Evolutionary conservation across 805 yeast species (phyloP), one percentile per base, ranked within the genome.

Genomic region (Naumovozyma dairenensis): DNA sequence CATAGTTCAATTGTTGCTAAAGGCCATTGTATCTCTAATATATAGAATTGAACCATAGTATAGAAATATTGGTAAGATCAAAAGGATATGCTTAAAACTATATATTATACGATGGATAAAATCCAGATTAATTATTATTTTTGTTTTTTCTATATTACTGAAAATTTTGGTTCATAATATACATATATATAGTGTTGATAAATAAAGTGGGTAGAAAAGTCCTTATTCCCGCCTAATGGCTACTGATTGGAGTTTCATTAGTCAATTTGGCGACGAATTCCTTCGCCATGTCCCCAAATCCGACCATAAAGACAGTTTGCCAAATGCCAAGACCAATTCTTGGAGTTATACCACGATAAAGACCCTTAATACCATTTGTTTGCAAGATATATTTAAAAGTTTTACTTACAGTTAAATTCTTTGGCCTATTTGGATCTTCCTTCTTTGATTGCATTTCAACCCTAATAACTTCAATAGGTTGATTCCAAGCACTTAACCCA

Each of bases 261-360:
- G 83, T 75, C 39, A 77, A 35, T 37, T 60, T 67, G 21, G 69
- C 83, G 33, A 80, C 80, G 36, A 68, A 66, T 36, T 78, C 85
- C 58, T 75, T 80, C 21, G 86, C 86, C 62, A 86, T 83, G 55
- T 92, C 98, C 59, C 97, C 98, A 46, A 92, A 76, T 9, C 95
- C 96, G 39, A 89, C 97, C 97, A 89, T 89, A 60, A 94, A 89
- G 29, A 89, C 85, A 3, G 97, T 89, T 68, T 92, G 98, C 96
- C 97, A 92, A 43, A 89, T 80, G 51, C 97, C 94, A 45, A 92
- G 72, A 36, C 94, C 96, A 47, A 92, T 74, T 71, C 98, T 81
- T 48, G 98, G 97, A 12, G 97, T 77, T 29, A 87, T 96, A 56
- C 98, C 98, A 60, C 95, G 74, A 59, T 87, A 92, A 42, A 92